These are phyloP conservation scores for Penicillium argentinense DNA, from an alignment of 495 filamentous ascomycete genomes.

Conservation along the genomic window DNA sequence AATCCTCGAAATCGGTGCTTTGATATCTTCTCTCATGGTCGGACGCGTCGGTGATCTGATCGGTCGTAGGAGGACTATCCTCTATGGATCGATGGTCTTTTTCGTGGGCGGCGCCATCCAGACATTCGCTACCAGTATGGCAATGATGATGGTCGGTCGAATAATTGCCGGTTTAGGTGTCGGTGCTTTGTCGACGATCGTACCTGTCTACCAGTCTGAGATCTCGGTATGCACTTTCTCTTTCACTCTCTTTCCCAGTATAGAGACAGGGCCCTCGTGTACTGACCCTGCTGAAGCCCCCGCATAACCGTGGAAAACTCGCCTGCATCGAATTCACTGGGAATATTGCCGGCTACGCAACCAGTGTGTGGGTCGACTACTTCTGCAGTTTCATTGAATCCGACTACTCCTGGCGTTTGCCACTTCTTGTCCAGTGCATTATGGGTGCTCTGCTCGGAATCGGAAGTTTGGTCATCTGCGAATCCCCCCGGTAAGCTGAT, in stretches of 20 bases:
- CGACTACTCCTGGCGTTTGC: conserved; percentile 87
- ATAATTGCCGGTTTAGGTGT: conserved; percentile 93
- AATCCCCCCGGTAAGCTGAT: conserved; percentile 83
- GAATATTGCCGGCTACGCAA: conserved; percentile 92
- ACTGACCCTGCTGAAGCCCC: conserved; percentile 52
- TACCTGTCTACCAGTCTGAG: conserved; percentile 97
- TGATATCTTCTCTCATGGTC: conserved; percentile 86
- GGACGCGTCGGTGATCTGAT: conserved; percentile 90
- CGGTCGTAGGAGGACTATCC: conserved; percentile 84
- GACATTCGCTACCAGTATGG: conserved; percentile 74
- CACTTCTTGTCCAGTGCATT: conserved; percentile 87
- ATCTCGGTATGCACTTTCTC: conserved; percentile 57
- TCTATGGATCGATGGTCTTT: conserved; percentile 92
- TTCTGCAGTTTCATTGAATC: conserved; percentile 87
- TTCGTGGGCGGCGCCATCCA: conserved; percentile 87
- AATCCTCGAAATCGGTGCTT: conserved; percentile 90
- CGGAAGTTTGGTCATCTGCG: conserved; percentile 89
- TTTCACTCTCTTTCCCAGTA: background rate
- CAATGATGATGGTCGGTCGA: conserved; percentile 89
- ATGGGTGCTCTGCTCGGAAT: conserved; percentile 84
- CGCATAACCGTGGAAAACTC: conserved; percentile 91
- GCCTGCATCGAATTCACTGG: conserved; percentile 98
- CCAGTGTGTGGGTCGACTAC: conserved; percentile 98
- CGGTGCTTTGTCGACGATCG: conserved; percentile 92
- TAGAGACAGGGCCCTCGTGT: background rate